Evolutionary conservation across 78 protist species (phyloP).

Genomic region (Speleostelium caveatum): DNA sequence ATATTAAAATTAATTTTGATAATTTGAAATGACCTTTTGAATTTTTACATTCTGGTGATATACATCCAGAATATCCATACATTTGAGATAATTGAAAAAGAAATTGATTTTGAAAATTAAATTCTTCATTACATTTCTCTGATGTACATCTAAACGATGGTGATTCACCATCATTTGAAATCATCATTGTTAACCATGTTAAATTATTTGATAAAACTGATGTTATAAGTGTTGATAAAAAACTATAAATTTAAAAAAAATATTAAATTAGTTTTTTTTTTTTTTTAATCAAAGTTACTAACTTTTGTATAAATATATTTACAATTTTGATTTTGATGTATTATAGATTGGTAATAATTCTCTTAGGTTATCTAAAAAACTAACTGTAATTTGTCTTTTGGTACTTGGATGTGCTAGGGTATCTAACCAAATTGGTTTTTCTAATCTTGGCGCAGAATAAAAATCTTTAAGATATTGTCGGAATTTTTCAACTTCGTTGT

Average conservation of each 20-base stretch:
- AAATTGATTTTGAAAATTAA: slow-evolving; percentile 51
- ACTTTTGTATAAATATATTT: background rate
- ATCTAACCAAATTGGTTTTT: slow-evolving; percentile 77
- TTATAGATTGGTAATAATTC: slow-evolving; percentile 57
- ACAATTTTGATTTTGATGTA: slow-evolving; percentile 65
- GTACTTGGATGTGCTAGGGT: slow-evolving; percentile 58
- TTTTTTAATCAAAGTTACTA: background rate
- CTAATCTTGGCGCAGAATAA: slow-evolving; percentile 69
- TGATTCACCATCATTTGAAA: background rate
- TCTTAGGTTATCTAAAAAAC: slow-evolving; percentile 24
- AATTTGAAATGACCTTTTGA: slow-evolving; percentile 7
- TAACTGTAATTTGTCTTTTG: slow-evolving; percentile 40
- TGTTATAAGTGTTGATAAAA: slow-evolving; percentile 62
- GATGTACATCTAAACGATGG: slow-evolving; percentile 38
- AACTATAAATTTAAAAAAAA: slow-evolving; percentile 8
- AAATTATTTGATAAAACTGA: slow-evolving; percentile 52
- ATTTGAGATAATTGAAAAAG: slow-evolving; percentile 58
- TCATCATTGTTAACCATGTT: slow-evolving; percentile 34
- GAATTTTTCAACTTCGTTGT: slow-evolving; percentile 56
- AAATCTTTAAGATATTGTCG: slow-evolving; percentile 58
- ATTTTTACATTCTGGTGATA: slow-evolving; percentile 41
- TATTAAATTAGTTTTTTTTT: no score
- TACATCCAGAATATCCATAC: slow-evolving; percentile 66
- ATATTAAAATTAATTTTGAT: slow-evolving; percentile 7
- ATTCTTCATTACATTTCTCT: slow-evolving; percentile 36